Conservation (phyloP, 768 basidiomycete species). For the Pulveroboletus ravenelii region DNA sequence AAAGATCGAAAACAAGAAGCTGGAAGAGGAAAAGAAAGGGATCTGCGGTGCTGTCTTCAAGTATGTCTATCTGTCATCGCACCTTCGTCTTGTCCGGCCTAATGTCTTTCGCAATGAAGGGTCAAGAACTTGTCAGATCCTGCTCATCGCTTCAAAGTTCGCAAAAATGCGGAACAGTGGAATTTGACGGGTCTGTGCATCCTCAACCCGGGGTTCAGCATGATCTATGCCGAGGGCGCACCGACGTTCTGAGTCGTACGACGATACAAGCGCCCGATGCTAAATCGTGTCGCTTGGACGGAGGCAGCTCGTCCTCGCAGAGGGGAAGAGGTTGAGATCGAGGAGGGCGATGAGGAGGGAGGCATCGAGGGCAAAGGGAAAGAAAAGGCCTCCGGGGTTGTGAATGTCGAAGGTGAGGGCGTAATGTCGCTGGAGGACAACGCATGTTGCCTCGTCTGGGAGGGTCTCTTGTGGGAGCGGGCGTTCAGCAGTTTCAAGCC, state of each 20-base stretch:
- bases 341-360: slow-evolving; percentile 44
- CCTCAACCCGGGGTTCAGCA: slow-evolving; percentile 82
- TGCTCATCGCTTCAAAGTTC: slow-evolving; percentile 92
- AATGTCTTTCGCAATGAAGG: slow-evolving; percentile 36
- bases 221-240: slow-evolving; percentile 93
- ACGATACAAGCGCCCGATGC: slow-evolving; percentile 83
- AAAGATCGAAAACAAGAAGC: slow-evolving; percentile 82
- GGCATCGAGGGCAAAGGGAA: slow-evolving; percentile 28
- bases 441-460: slow-evolving; percentile 88
- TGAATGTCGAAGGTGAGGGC: slow-evolving; percentile 11
- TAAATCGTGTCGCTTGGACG: slow-evolving; percentile 89
- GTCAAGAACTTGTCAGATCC: slow-evolving; percentile 87
- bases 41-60: slow-evolving; percentile 86
- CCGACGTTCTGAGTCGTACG: slow-evolving; percentile 79
- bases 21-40: slow-evolving; percentile 82
- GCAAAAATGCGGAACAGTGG: slow-evolving; percentile 92
- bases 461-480: slow-evolving; percentile 81
- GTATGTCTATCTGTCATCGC: slow-evolving; percentile 43
- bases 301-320: slow-evolving; percentile 80
- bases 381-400: slow-evolving; percentile 31
- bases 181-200: slow-evolving; percentile 85
- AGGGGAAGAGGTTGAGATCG: slow-evolving; percentile 65
- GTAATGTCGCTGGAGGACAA: slow-evolving; percentile 71
- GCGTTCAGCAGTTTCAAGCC: slow-evolving; percentile 77
- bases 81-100: neutral